Percentiles rank a stretch among this genome's conserved stretches.
Evolutionary conservation across 345 rosid species (phyloP).

Genomic region (Gossypium ekmanianum): DNA sequence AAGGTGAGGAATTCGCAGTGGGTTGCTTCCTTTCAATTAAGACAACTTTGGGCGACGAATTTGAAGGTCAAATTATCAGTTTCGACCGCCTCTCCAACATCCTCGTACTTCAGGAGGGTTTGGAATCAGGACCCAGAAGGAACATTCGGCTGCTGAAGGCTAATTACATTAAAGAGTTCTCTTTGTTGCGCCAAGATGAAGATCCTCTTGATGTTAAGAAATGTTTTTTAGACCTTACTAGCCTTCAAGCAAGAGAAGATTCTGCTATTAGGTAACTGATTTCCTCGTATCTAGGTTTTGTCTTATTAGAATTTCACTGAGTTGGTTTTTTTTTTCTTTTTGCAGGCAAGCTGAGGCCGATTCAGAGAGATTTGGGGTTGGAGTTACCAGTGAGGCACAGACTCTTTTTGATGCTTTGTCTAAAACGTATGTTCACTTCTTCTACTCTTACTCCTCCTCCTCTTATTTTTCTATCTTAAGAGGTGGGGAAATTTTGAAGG

Average conservation of each 20-base stretch:
- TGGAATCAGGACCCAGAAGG: slow-evolving; percentile 45
- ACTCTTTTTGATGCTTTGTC: slow-evolving; percentile 79
- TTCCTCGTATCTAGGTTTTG: background rate
- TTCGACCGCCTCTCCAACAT: slow-evolving; percentile 90
- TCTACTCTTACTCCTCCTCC: background rate
- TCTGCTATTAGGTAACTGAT: slow-evolving; percentile 61
- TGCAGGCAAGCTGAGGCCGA: slow-evolving; percentile 84
- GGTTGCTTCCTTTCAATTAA: slow-evolving; percentile 85
- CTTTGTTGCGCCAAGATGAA: slow-evolving; percentile 63
- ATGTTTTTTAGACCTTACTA: slow-evolving; percentile 58
- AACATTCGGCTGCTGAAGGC: slow-evolving; percentile 72
- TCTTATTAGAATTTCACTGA: background rate
- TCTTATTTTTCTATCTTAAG: background rate
- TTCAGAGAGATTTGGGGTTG: slow-evolving; percentile 88
- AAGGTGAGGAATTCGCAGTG: slow-evolving; percentile 67
- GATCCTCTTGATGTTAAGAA: slow-evolving; percentile 73
- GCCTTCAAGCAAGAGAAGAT: slow-evolving; percentile 71
- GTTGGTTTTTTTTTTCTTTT: slow-evolving; percentile 6
- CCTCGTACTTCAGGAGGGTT: slow-evolving; percentile 83
- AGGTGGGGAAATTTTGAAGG: background rate
- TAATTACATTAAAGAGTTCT: slow-evolving; percentile 60
- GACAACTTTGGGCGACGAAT: slow-evolving; percentile 89
- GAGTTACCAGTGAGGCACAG: slow-evolving; percentile 89
- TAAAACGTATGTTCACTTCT: slow-evolving; percentile 55
- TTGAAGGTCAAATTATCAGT: slow-evolving; percentile 83